Conservation (phyloP, 2,329 filamentous ascomycete species). For the Fusarium globosum region DNA sequence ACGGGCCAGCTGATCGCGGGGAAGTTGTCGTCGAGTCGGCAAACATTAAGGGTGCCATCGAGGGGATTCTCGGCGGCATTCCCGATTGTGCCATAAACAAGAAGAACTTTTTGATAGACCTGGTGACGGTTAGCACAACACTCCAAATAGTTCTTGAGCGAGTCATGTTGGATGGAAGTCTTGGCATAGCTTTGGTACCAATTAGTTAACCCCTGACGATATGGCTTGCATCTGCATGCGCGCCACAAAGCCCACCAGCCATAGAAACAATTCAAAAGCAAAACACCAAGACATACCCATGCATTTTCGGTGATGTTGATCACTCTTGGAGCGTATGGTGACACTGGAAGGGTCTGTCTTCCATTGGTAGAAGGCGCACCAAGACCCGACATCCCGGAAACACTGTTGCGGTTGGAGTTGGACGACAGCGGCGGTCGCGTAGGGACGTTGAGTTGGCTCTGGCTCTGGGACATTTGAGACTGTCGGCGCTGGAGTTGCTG, state of each 20-base stretch:
- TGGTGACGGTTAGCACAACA: conserved; percentile 53
- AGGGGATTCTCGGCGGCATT: conserved; percentile 74
- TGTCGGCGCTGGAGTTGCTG: conserved; percentile 34
- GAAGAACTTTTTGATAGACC: conserved; percentile 91
- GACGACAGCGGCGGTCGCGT: conserved; percentile 54
- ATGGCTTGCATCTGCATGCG: conserved; percentile 26
- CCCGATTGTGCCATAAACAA: conserved; percentile 84
- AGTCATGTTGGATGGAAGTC: not conserved
- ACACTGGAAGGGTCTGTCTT: conserved; percentile 70
- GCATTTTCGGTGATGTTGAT: conserved; percentile 83
- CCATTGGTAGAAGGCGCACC: conserved; percentile 66
- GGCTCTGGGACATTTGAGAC: conserved; percentile 33
- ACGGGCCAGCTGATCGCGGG: conserved; percentile 89
- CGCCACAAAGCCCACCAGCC: conserved; percentile 20
- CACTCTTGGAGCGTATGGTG: conserved; percentile 83
- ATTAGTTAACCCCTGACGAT: conserved; percentile 15
- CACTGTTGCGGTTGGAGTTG: conserved; percentile 69
- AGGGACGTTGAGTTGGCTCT: conserved; percentile 40
- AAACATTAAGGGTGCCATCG: conserved; percentile 83
- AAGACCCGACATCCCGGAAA: conserved; percentile 71
- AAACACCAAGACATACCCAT: conserved; percentile 72
- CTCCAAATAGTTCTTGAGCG: not conserved
- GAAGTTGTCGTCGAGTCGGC: conserved; percentile 86
- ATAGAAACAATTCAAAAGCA: conserved; percentile 20
- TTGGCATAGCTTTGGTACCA: conserved; percentile 23